phyloP scores from a whole-genome alignment of 202 grass and related monocot species.

The Musa balbisiana region DNA sequence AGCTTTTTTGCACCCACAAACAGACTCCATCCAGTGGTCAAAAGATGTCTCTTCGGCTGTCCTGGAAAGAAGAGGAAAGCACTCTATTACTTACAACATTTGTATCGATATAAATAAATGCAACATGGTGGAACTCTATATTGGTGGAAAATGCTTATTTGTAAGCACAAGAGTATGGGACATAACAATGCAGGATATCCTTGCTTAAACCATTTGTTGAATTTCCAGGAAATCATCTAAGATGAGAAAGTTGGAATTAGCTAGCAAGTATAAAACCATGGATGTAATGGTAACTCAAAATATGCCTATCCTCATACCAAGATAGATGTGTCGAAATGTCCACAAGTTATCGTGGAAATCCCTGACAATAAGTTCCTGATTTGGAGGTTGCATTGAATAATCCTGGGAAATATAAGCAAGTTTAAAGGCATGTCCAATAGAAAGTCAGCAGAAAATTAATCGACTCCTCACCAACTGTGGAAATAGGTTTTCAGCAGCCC shows the following conservation, averaged over 20 bases:
- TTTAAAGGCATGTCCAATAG: not conserved
- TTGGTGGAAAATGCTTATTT: not conserved
- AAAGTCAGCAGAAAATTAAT: constrained; percentile 5
- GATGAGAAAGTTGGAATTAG: not conserved
- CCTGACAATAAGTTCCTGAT: constrained; percentile 82
- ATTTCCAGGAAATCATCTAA: not conserved
- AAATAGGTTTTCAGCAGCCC: constrained; percentile 90
- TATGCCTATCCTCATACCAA: constrained; percentile 42
- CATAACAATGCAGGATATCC: not conserved
- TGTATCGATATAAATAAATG: not conserved
- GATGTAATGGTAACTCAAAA: not conserved
- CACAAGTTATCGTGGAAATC: constrained; percentile 96
- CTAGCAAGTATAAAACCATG: not conserved
- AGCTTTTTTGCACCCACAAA: constrained; percentile 90
- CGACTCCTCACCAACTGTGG: constrained; percentile 58
- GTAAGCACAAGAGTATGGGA: not conserved
- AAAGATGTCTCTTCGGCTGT: constrained; percentile 87
- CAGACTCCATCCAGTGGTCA: constrained; percentile 97
- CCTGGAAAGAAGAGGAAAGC: constrained; percentile 40
- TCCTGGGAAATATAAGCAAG: constrained; percentile 41
- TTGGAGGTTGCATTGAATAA: constrained; percentile 92
- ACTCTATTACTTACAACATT: not conserved
- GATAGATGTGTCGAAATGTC: constrained; percentile 99
- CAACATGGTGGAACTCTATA: not conserved
- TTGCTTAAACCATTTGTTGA: not conserved